Base-by-base conservation (phyloP, 2,329 filamentous ascomycete species). In the Polytolypa hystricis region DNA sequence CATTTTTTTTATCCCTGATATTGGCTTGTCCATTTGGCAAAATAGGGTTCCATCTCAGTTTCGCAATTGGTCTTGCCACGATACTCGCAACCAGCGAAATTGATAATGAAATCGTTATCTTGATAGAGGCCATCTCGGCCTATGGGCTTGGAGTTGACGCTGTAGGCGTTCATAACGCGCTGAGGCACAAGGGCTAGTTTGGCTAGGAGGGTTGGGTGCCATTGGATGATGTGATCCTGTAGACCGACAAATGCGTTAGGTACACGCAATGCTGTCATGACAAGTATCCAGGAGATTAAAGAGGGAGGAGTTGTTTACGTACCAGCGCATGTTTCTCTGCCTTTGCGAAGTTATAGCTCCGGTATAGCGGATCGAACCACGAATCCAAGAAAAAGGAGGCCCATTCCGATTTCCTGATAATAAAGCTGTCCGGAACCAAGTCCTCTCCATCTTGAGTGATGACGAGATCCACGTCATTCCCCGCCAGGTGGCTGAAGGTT, bases 331-430 rank as follows among this genome's bases (percentile, higher is more conserved):
- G 89, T 16, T 71, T 75, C 60, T 98, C 91, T 0, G 85, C 87
- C 58, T 93, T 95, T 54, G 93, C 84, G 54, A 98, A 98, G 55
- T 94, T 93, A 64, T 98, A 98, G 47, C 72, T 83, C 45, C 89
- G 73, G 62, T 93, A 98, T 29, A 96, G 66, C 32, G 91, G 91
- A 56, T 96, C 86, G 54, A 91, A 93, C 91, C 91, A 98, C 1
- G 84, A 81, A 56, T 98, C 91, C 12, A 96, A 62, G 54, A 98
- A 84, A 66, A 83, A 98, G 53, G 81, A 82, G 30, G 84, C 82
- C 84, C 89, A 98, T 38, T 91, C 84, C 15, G 87, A 85, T 42
- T 81, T 84, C 43, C 77, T 72, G 9, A 98, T 56, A 10, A 96
- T 66, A 43, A 94, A 81, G 60, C 84, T 94, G 8, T 76, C 77